Conservation (phyloP, 1,284 basidiomycete species). For the Rhodotorula sp. region DNA sequence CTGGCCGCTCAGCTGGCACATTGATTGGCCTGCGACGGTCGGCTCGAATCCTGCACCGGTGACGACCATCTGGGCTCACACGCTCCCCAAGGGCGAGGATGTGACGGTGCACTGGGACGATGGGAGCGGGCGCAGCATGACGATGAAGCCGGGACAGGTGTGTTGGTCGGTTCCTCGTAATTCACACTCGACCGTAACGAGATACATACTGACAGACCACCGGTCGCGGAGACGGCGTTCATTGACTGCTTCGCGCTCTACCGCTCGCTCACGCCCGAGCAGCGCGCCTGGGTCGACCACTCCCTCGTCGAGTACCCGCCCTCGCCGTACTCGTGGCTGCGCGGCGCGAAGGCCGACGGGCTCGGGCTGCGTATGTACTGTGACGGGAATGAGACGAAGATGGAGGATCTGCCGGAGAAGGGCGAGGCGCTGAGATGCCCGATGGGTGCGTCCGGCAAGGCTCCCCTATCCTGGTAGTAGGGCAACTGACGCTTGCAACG, state of each 20-base stretch:
- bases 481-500: no score
- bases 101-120: slow-evolving; percentile 17
- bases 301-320: slow-evolving; percentile 8
- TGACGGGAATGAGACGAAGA: slow-evolving; percentile 13
- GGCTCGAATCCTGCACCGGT: not conserved
- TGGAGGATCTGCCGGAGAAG: not conserved
- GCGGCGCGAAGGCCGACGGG: slow-evolving; percentile 7
- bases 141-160: not conserved
- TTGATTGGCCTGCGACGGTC: not conserved
- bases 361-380: slow-evolving; percentile 12
- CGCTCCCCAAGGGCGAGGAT: slow-evolving; percentile 6
- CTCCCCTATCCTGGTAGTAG: no score
- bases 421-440: not conserved
- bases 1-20: slow-evolving; percentile 1
- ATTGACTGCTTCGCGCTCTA: slow-evolving; percentile 9
- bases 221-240: slow-evolving; percentile 1
- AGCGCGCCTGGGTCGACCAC: slow-evolving; percentile 14
- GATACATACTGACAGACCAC: no score
- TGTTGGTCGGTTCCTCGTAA: no score
- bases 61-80: slow-evolving; percentile 6
- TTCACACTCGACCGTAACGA: no score
- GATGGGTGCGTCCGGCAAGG: not conserved
- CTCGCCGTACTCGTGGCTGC: slow-evolving; percentile 4
- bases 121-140: not conserved
- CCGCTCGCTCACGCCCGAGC: slow-evolving; percentile 4